phyloP scores from a whole-genome alignment of 2,329 filamentous ascomycete species.

The Bretziella fagacearum region DNA sequence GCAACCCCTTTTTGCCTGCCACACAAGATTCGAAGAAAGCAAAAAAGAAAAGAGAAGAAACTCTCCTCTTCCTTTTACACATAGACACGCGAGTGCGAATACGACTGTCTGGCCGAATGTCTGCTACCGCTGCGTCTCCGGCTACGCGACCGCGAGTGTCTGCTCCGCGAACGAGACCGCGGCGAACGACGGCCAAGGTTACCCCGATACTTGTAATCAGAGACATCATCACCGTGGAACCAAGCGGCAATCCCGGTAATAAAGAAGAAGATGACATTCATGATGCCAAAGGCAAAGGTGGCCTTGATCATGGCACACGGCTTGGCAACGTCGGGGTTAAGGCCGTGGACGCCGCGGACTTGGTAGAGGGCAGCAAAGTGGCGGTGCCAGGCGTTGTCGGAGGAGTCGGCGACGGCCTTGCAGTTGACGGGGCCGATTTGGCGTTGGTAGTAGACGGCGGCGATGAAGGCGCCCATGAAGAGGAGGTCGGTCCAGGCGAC shows the following conservation, averaged over 20 bases:
- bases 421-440: slow-evolving; percentile 50
- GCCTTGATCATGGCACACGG: slow-evolving; percentile 87
- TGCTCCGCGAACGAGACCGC: slow-evolving; percentile 17
- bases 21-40: too few relatives aligned
- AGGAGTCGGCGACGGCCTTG: slow-evolving; percentile 32
- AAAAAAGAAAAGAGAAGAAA: background rate
- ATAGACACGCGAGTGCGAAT: slow-evolving; percentile 36
- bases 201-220: slow-evolving; percentile 30
- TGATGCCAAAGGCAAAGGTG: slow-evolving; percentile 74
- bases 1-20: too few relatives aligned
- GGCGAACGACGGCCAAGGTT: slow-evolving; percentile 22
- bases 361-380: slow-evolving; percentile 45
- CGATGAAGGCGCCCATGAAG: slow-evolving; percentile 49
- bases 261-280: slow-evolving; percentile 69
- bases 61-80: slow-evolving; percentile 22
- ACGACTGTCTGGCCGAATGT: slow-evolving; percentile 25
- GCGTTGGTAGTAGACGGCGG: slow-evolving; percentile 41
- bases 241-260: slow-evolving; percentile 56
- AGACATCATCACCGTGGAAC: slow-evolving; percentile 30
- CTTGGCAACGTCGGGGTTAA: slow-evolving; percentile 46
- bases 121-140: slow-evolving; percentile 28
- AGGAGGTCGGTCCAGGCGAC: slow-evolving; percentile 42
- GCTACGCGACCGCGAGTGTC: slow-evolving; percentile 25
- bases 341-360: slow-evolving; percentile 31
- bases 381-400: slow-evolving; percentile 32